These are phyloP conservation scores for Juncus effusus DNA, from an alignment of 176 grass and related monocot species.

Conservation along the genomic window DNA sequence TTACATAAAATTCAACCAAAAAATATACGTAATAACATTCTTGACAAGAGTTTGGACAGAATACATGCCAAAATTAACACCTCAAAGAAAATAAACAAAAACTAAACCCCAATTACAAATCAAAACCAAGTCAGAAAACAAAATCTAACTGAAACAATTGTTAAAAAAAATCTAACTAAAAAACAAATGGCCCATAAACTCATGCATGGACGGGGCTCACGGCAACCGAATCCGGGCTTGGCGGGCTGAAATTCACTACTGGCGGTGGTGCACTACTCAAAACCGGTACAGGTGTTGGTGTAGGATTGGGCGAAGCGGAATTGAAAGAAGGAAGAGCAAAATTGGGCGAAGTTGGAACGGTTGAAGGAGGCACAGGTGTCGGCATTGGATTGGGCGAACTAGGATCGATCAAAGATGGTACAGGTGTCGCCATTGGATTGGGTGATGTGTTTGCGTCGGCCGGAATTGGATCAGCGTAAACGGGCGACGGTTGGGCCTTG, in stretches of 20 bases:
- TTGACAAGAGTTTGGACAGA: too few species aligned
- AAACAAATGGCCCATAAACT: background rate
- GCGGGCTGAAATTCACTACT: conserved; percentile 25
- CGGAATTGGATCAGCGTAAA: conserved; percentile 48
- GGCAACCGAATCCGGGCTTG: conserved; percentile 24
- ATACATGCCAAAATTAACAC: too few species aligned
- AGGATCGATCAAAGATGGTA: background rate
- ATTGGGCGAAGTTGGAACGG: background rate
- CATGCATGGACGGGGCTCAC: conserved; percentile 33
- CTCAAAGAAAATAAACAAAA: background rate
- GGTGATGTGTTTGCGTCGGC: conserved; percentile 13
- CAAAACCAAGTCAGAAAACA: conserved; percentile 26
- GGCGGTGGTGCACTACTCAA: conserved; percentile 9
- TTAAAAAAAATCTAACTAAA: conserved; percentile 15
- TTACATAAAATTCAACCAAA: too few species aligned
- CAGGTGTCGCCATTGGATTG: too few species aligned
- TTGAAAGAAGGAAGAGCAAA: conserved; percentile 7
- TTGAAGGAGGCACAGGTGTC: conserved; percentile 15
- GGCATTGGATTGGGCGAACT: conserved; percentile 32
- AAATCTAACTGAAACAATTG: conserved; percentile 1
- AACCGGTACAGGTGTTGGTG: conserved; percentile 13
- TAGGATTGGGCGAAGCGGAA: conserved; percentile 7
- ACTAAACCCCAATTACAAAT: background rate
- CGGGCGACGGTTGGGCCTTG: conserved; percentile 27
- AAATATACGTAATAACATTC: too few species aligned